These are phyloP conservation scores for Podaxis pistillaris DNA, from an alignment of 768 basidiomycete species.

Conservation along the genomic window DNA sequence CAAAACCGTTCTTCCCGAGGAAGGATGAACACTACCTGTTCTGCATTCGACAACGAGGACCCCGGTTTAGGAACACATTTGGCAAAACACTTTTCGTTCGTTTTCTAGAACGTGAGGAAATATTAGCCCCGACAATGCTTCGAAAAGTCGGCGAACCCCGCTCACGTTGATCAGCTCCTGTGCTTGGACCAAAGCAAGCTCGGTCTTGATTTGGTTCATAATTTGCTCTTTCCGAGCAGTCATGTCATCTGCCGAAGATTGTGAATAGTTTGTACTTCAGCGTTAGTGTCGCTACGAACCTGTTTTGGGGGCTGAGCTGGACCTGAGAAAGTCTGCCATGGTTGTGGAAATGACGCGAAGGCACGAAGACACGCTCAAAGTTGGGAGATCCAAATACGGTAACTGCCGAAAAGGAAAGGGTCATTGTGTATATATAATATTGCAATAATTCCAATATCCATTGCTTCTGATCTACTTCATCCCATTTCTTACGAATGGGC, in stretches of 20 bases:
- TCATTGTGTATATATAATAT: background rate
- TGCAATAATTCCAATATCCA: background rate
- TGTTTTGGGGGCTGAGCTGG: constrained; percentile 26
- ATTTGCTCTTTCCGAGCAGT: constrained; percentile 48
- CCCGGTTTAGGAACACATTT: constrained; percentile 81
- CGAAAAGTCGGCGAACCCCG: background rate
- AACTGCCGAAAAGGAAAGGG: constrained; percentile 4
- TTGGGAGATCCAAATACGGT: background rate
- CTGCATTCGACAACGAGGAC: constrained; percentile 3
- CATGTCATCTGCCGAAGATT: constrained; percentile 30
- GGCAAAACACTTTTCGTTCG: constrained; percentile 72
- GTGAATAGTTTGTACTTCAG: background rate
- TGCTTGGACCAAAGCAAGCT: constrained; percentile 71
- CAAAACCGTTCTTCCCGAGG: background rate
- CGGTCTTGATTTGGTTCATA: constrained; percentile 64
- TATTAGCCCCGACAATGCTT: background rate
- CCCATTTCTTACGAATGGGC: constrained; percentile 50
- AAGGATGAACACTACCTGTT: constrained; percentile 2
- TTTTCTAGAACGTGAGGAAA: constrained; percentile 51
- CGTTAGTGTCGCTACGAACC: background rate
- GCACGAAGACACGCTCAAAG: background rate
- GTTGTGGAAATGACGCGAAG: constrained; percentile 4
- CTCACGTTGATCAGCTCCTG: constrained; percentile 80
- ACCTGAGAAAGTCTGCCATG: constrained; percentile 58
- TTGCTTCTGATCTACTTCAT: background rate